A percentile compares a stretch with the other conserved stretches of the same genome.
phyloP scores from a whole-genome alignment of 2,329 filamentous ascomycete species.

The Colletotrichum tanaceti region DNA sequence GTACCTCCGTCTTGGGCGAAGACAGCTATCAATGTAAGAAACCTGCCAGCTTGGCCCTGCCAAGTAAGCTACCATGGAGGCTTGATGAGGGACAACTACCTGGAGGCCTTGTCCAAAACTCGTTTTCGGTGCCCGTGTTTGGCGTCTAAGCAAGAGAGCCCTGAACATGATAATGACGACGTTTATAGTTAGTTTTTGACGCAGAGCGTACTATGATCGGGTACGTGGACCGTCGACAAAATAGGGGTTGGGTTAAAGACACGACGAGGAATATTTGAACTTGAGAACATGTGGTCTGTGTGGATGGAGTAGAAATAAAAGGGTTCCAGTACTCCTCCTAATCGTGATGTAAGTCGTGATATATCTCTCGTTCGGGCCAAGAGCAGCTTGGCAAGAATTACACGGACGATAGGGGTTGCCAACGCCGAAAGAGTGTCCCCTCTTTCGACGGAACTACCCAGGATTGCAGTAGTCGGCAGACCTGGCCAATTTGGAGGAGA shows the following conservation, averaged over 20 bases:
- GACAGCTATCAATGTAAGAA: too few species aligned
- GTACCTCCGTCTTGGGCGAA: too few species aligned
- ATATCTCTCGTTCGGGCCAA: neutral
- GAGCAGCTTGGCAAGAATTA: neutral
- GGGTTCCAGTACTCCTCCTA: neutral
- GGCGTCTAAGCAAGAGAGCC: too few species aligned
- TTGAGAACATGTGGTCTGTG: neutral
- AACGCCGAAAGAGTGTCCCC: neutral
- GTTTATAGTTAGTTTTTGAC: neutral
- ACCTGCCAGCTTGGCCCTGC: too few species aligned
- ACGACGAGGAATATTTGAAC: too few species aligned
- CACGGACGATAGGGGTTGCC: neutral
- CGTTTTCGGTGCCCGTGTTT: neutral
- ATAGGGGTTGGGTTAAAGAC: neutral
- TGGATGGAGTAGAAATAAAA: neutral
- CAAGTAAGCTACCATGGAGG: too few species aligned
- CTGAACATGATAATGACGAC: neutral
- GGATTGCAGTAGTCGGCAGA: neutral
- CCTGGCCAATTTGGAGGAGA: too few species aligned
- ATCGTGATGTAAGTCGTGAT: neutral
- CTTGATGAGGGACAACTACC: neutral
- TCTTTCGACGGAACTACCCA: too few species aligned
- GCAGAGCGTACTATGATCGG: neutral
- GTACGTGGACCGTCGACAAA: neutral
- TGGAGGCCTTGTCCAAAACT: neutral